A percentile compares a stretch with the other conserved stretches of the same genome.
phyloP scores from a whole-genome alignment of 441 rosid genomes.

The Rhodomyrtus psidioides region DNA sequence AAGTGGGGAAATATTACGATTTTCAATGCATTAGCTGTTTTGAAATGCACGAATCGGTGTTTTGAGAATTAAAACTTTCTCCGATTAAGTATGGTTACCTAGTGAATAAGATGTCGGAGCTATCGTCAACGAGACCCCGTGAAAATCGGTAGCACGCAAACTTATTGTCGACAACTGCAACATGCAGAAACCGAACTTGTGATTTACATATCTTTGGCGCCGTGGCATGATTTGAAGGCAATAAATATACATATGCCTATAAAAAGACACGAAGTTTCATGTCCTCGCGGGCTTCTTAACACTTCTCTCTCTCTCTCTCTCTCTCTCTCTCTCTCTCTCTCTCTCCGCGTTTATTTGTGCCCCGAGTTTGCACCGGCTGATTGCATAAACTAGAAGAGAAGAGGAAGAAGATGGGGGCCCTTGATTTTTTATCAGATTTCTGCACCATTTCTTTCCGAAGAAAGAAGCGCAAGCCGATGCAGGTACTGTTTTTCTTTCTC shows the following conservation, averaged over 20 bases:
- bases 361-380: background rate
- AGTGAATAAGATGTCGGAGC: background rate
- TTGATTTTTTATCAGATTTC: background rate
- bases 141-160: background rate
- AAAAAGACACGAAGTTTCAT: background rate
- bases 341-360: background rate
- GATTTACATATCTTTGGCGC: background rate
- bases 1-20: background rate
- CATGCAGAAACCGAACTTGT: background rate
- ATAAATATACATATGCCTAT: background rate
- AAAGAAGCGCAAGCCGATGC: background rate
- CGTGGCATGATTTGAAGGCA: background rate
- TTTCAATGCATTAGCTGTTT: background rate
- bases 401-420: background rate
- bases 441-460: background rate
- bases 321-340: background rate
- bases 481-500: background rate
- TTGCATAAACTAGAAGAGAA: background rate
- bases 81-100: no score
- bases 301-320: background rate
- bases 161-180: background rate
- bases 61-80: no score
- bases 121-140: no score
- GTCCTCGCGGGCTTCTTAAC: background rate
- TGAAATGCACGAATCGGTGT: no score